Conservation (phyloP, 805 yeast genomes). For the Sungouiozyma intestinalis region DNA sequence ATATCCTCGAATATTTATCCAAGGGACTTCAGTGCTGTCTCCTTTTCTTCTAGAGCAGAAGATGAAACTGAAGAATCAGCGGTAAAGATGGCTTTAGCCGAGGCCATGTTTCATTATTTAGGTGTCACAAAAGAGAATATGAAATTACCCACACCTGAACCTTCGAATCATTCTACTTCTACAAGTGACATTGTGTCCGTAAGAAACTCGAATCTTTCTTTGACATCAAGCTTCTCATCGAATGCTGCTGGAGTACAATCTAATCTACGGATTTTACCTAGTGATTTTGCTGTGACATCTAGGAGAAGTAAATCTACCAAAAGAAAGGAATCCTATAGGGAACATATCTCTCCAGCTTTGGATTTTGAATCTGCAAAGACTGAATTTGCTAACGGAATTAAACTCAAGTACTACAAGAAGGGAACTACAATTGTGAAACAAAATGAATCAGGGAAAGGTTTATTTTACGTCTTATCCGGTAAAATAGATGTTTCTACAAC, state of each 20-base stretch:
- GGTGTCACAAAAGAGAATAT: constrained; percentile 45
- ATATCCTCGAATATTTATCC: neutral
- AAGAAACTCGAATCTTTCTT: constrained; percentile 3
- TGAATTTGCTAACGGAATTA: constrained; percentile 51
- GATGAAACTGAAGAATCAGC: constrained; percentile 58
- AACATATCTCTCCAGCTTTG: constrained; percentile 18
- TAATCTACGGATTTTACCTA: constrained; percentile 18
- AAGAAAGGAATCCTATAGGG: constrained; percentile 11
- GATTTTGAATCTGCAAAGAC: constrained; percentile 43
- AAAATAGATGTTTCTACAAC: constrained; percentile 42
- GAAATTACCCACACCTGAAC: constrained; percentile 5
- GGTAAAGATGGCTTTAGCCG: constrained; percentile 53
- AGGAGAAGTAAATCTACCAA: constrained; percentile 3
- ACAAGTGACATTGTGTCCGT: neutral
- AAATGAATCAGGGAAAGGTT: constrained; percentile 58
- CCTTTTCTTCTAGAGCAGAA: constrained; percentile 46
- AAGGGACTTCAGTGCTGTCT: constrained; percentile 13
- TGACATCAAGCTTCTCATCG: constrained; percentile 8
- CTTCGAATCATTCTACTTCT: neutral
- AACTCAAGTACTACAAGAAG: constrained; percentile 42
- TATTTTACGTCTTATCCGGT: constrained; percentile 76
- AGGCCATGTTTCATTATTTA: constrained; percentile 54
- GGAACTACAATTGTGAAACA: constrained; percentile 53
- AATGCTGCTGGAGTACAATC: constrained; percentile 12
- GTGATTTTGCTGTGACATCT: constrained; percentile 14